Percentiles rank a stretch among this genome's conserved stretches.
Conservation (phyloP, 495 filamentous ascomycete genomes). For the Hypomontagnella submonticulosa region DNA sequence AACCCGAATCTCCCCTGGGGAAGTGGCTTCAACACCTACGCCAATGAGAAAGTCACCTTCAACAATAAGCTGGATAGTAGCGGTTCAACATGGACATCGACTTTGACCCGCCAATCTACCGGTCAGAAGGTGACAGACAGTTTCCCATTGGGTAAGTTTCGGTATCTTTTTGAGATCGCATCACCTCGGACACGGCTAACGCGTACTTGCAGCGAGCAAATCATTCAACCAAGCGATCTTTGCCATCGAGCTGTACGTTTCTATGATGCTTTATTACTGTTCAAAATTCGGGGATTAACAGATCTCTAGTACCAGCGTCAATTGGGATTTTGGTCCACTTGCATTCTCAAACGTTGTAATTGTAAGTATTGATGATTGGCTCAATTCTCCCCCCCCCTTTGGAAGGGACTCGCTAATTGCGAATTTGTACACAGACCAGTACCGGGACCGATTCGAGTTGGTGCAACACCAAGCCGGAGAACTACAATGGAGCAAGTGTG, state of each 20-base stretch:
- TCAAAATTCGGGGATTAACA: not conserved
- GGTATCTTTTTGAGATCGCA: too few species aligned
- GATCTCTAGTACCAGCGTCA: slow-evolving; percentile 40
- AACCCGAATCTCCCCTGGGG: slow-evolving; percentile 57
- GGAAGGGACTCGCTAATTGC: slow-evolving; percentile 3
- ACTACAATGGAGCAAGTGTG: slow-evolving; percentile 50
- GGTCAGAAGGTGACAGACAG: slow-evolving; percentile 40
- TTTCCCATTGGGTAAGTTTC: slow-evolving; percentile 42
- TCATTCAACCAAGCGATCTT: slow-evolving; percentile 55
- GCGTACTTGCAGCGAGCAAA: slow-evolving; percentile 40
- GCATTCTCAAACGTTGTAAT: slow-evolving; percentile 55
- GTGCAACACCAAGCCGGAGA: slow-evolving; percentile 51
- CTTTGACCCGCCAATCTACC: slow-evolving; percentile 30
- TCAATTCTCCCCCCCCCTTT: not conserved
- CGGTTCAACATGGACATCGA: slow-evolving; percentile 41
- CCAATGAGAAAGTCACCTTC: slow-evolving; percentile 48
- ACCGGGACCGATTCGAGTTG: slow-evolving; percentile 43
- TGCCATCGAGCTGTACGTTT: slow-evolving; percentile 52
- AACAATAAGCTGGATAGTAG: slow-evolving; percentile 37
- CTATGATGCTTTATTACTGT: not conserved
- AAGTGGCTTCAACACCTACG: slow-evolving; percentile 52
- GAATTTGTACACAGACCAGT: slow-evolving; percentile 31
- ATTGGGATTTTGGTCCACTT: slow-evolving; percentile 53
- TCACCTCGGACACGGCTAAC: too few species aligned
- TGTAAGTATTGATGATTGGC: slow-evolving; percentile 35